phyloP scores from a whole-genome alignment of 495 filamentous ascomycete genomes.

The Staphylotrichum longicolle region DNA sequence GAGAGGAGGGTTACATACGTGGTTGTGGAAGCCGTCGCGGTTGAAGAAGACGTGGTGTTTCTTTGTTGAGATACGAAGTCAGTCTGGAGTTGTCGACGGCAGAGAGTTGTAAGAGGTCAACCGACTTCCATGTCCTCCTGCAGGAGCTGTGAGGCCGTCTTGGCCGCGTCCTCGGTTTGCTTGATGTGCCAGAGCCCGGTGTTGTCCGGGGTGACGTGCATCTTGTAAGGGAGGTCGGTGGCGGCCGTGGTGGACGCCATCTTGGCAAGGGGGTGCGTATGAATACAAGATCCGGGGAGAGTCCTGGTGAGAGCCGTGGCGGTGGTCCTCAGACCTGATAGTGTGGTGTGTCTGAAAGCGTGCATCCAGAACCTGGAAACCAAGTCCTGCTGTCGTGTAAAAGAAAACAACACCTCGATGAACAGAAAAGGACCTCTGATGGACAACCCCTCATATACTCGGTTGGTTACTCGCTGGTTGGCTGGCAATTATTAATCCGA shows the following conservation, averaged over 20 bases:
- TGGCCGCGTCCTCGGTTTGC: constrained; percentile 57
- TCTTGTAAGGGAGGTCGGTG: constrained; percentile 44
- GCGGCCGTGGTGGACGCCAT: constrained; percentile 56
- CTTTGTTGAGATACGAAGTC: constrained; percentile 21
- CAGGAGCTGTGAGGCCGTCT: constrained; percentile 60
- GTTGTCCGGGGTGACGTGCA: constrained; percentile 57
- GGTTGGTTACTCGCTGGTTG: too few relatives aligned
- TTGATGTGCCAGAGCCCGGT: constrained; percentile 55
- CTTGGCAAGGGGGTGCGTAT: constrained; percentile 16
- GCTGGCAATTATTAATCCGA: too few relatives aligned
- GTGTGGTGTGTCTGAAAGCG: neutral
- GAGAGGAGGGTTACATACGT: constrained; percentile 23
- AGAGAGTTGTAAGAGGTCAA: neutral
- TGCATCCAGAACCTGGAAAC: neutral
- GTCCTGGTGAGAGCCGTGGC: neutral
- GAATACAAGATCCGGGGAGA: neutral
- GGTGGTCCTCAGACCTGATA: neutral
- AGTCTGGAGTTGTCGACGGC: neutral
- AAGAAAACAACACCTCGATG: too few relatives aligned
- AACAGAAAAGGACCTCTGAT: too few relatives aligned
- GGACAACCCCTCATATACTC: neutral
- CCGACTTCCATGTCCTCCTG: constrained; percentile 66
- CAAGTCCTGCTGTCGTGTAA: neutral
- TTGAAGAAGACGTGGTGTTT: constrained; percentile 80
- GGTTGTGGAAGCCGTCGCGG: constrained; percentile 63